Evolutionary conservation across 1,284 basidiomycete species (phyloP).

Genomic region (Veloporphyrellus conicus): DNA sequence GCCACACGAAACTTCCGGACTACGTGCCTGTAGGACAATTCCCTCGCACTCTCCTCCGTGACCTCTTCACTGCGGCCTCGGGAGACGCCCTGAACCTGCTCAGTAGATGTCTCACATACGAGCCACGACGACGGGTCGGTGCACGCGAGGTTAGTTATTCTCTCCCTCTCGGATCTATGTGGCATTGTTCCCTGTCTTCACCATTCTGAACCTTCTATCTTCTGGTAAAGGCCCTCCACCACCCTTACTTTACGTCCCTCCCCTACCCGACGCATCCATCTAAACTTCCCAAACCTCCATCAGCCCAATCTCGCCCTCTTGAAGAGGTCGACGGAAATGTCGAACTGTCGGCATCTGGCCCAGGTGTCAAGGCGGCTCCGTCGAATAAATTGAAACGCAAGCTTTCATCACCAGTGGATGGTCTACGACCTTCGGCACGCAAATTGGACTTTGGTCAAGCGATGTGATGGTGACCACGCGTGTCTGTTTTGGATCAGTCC

Average conservation of each 20-base stretch:
- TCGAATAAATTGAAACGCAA: constrained; percentile 50
- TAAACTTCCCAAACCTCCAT: constrained; percentile 73
- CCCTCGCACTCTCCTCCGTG: constrained; percentile 75
- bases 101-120: constrained; percentile 75
- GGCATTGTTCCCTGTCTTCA: not conserved
- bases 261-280: constrained; percentile 80
- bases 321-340: constrained; percentile 75
- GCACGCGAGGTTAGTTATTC: constrained; percentile 62
- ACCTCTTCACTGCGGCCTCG: constrained; percentile 88
- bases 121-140: constrained; percentile 78
- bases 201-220: not conserved
- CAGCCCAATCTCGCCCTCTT: constrained; percentile 48
- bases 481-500: not conserved
- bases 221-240: constrained; percentile 57
- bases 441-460: constrained; percentile 44
- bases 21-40: constrained; percentile 82
- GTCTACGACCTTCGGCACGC: constrained; percentile 42
- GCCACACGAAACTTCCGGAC: constrained; percentile 85
- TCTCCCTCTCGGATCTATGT: not conserved
- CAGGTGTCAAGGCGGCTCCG: constrained; percentile 37
- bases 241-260: constrained; percentile 73
- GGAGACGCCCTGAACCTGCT: constrained; percentile 85
- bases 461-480: constrained; percentile 5
- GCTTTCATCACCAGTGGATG: constrained; percentile 37
- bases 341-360: constrained; percentile 37